These are phyloP conservation scores for Blepharisma stoltei DNA, from an alignment of 73 alveolate genomes.

Conservation along the genomic window DNA sequence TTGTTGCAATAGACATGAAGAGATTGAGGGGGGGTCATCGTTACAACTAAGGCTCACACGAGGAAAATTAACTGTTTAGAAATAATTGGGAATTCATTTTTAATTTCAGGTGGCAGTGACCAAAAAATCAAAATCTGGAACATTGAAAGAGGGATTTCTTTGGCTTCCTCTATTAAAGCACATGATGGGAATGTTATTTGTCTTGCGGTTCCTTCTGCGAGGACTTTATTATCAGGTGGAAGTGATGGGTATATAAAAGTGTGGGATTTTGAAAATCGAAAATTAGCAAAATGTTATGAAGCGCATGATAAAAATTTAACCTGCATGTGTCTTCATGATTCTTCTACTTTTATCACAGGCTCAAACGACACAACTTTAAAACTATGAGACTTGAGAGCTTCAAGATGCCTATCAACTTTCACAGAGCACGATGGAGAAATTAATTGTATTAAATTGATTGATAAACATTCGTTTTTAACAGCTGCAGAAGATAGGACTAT, in stretches of 20 bases:
- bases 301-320: neutral
- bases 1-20: too few species aligned
- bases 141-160: neutral
- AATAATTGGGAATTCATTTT: neutral
- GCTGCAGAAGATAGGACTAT: neutral
- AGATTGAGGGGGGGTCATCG: too few species aligned
- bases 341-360: neutral
- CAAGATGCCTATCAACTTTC: neutral
- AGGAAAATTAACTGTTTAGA: neutral
- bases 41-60: neutral
- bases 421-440: neutral
- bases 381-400: conserved; percentile 1
- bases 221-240: neutral
- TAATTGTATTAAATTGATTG: neutral
- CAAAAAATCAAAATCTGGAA: conserved; percentile 3
- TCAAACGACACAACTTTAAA: neutral
- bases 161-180: neutral
- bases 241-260: neutral
- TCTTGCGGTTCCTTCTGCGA: neutral
- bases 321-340: neutral
- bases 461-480: neutral
- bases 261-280: neutral
- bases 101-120: conserved; percentile 15
- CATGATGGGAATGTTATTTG: neutral
- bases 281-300: neutral